phyloP scores from a whole-genome alignment of 2,329 filamentous ascomycete genomes.

The Penicillium expansum region DNA sequence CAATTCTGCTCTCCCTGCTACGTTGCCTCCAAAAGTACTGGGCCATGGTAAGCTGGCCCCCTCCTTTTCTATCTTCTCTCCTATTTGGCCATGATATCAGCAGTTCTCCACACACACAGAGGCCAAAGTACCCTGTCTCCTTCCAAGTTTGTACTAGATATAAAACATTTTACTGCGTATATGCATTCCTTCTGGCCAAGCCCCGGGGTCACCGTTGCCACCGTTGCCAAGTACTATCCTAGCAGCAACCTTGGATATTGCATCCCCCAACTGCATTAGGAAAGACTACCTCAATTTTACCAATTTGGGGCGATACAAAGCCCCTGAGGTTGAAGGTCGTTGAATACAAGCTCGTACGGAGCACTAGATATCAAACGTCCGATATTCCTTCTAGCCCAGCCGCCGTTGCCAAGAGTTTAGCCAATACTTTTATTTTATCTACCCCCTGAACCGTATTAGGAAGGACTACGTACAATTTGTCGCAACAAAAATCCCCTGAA shows the following conservation, averaged over 20 bases:
- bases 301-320: background rate
- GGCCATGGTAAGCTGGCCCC: background rate
- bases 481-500: background rate
- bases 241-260: background rate
- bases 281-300: background rate
- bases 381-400: background rate
- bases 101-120: background rate
- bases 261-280: background rate
- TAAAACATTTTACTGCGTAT: background rate
- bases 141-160: slow-evolving; percentile 4
- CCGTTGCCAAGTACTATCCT: background rate
- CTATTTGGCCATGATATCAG: background rate
- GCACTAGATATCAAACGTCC: background rate
- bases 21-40: background rate
- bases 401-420: background rate
- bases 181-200: background rate
- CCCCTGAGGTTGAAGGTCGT: background rate
- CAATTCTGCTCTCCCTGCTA: background rate
- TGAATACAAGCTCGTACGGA: background rate
- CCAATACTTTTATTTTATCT: no score
- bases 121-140: background rate
- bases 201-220: no score
- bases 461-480: background rate
- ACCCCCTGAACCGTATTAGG: background rate
- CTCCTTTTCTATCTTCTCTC: background rate